These are phyloP conservation scores for Podosphaera fusca DNA, from an alignment of 2,329 filamentous ascomycete species.

Conservation along the genomic window DNA sequence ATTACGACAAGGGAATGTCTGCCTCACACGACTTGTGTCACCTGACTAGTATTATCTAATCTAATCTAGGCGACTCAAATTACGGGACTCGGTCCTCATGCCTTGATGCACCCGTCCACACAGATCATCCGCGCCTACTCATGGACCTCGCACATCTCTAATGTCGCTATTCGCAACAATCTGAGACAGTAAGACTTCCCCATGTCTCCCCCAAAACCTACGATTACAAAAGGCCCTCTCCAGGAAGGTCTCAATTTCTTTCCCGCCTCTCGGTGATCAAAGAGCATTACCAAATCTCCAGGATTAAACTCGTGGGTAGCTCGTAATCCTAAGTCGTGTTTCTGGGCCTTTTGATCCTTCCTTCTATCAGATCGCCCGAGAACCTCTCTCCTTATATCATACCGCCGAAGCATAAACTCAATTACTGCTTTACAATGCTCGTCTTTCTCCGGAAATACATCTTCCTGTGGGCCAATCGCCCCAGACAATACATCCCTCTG, in stretches of 20 bases:
- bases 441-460: not conserved
- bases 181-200: not conserved
- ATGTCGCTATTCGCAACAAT: no score
- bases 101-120: no score
- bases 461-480: not conserved
- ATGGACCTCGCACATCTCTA: no score
- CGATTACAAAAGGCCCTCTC: not conserved
- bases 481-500: not conserved
- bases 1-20: no score
- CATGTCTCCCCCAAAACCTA: not conserved
- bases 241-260: not conserved
- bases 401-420: not conserved
- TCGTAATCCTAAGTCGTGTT: not conserved
- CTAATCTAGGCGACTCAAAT: no score
- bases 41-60: no score
- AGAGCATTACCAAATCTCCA: not conserved
- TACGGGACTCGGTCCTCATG: no score
- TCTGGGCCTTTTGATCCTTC: not conserved
- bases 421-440: not conserved
- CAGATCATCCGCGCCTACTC: no score
- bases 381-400: not conserved
- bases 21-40: no score
- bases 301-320: not conserved
- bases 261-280: not conserved
- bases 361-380: not conserved